These are phyloP conservation scores for Colletotrichum chrysophilum DNA, from an alignment of 2,329 filamentous ascomycete genomes.

Conservation along the genomic window DNA sequence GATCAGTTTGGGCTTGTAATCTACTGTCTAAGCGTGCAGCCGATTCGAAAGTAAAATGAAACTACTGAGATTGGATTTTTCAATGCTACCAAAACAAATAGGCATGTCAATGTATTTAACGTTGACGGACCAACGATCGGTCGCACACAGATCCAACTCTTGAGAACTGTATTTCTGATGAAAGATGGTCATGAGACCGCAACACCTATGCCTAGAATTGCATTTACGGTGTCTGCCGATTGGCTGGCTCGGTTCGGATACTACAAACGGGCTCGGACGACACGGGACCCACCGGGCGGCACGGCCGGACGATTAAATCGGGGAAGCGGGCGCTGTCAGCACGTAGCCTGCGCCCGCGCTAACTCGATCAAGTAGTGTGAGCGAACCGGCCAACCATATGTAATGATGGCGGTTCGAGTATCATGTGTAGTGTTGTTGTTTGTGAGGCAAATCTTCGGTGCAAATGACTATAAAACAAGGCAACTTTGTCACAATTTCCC, in stretches of 20 bases:
- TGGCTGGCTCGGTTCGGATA: not conserved
- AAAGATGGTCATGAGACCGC: not conserved
- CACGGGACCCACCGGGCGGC: not conserved
- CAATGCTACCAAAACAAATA: too few species aligned
- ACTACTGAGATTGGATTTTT: too few species aligned
- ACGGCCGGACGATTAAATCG: not conserved
- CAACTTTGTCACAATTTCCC: not conserved
- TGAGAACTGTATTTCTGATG: not conserved
- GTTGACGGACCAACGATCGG: not conserved
- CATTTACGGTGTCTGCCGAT: not conserved
- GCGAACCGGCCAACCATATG: constrained; percentile 37
- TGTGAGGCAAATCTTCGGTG: not conserved
- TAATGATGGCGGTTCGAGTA: not conserved
- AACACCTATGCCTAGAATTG: not conserved
- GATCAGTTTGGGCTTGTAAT: not conserved
- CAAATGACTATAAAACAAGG: not conserved
- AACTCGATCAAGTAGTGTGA: constrained; percentile 32
- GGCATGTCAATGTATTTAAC: not conserved
- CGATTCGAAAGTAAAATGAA: too few species aligned
- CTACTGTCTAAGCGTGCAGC: not conserved
- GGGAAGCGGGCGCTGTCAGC: not conserved
- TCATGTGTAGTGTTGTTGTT: not conserved
- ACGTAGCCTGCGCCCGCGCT: constrained; percentile 1
- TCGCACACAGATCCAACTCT: not conserved
- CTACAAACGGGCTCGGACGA: not conserved